Evolutionary conservation across 129 eudicot species (phyloP).

Genomic region (Chrysanthemum makinoi): DNA sequence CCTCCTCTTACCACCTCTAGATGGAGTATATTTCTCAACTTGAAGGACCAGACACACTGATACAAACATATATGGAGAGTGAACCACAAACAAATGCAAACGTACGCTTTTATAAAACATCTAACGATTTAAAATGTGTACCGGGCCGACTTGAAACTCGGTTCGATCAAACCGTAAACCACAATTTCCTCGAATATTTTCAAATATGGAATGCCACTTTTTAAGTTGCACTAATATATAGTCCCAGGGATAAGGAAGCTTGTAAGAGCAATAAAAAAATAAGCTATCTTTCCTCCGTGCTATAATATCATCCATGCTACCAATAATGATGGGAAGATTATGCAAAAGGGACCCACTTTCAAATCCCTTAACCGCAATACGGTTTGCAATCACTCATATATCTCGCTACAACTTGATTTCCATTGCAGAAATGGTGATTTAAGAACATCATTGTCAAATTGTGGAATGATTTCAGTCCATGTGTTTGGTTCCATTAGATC

Average conservation of each 20-base stretch:
- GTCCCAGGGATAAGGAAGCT: slow-evolving; percentile 92
- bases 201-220: slow-evolving; percentile 65
- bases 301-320: slow-evolving; percentile 65
- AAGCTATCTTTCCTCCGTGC: slow-evolving; percentile 63
- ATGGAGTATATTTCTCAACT: too few species aligned
- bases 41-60: too few species aligned
- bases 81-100: too few species aligned
- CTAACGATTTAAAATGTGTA: too few species aligned
- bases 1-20: too few species aligned
- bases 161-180: slow-evolving; percentile 86
- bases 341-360: slow-evolving; percentile 66
- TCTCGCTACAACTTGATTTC: slow-evolving; percentile 53
- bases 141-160: slow-evolving; percentile 71
- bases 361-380: slow-evolving; percentile 84
- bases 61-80: too few species aligned
- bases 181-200: slow-evolving; percentile 67
- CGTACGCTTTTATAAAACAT: too few species aligned
- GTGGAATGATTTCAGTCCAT: slow-evolving; percentile 68
- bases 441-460: slow-evolving; percentile 74
- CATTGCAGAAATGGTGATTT: slow-evolving; percentile 65
- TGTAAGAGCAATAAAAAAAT: slow-evolving; percentile 66
- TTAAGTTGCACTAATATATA: slow-evolving; percentile 64
- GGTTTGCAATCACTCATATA: slow-evolving; percentile 88
- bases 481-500: slow-evolving; percentile 60
- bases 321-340: slow-evolving; percentile 75